Base-by-base conservation (phyloP, 2,329 filamentous ascomycete genomes). In the Botrytis aclada region DNA sequence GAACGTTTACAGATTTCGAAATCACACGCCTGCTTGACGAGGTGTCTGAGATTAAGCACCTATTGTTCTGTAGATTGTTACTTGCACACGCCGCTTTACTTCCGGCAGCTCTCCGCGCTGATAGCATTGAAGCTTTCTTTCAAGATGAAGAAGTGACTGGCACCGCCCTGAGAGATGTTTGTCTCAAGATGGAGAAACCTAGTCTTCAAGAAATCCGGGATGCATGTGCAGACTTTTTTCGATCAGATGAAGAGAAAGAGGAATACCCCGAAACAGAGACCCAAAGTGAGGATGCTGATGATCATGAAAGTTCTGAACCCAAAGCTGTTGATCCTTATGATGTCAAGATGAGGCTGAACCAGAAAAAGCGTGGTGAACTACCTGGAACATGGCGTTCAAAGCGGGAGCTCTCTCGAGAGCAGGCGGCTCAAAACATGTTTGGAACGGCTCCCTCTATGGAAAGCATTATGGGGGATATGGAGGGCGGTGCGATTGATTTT, bases 181-280 rank as follows among this genome's bases (percentile, higher is more conserved):
- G 84, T 73, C 79, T 86, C 34, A 84, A 84, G 74, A 79, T 86
- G 64, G 85, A 86, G 73, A 81, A 83, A 62, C 85, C 85, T 29
- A 80, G 78, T n/a, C 80, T 86, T 3, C 84, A 87, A 74, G 84
- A 85, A 62, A 82, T 87, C 34, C 81, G 85, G 60, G 85, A 87
- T 77, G 85, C 85, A 22, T 87, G 85, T 75, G 85, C 85, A 7
- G 85, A 87, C 76, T 83, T 86, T 61, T 80, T 82, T 25, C 81
- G 84, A 22, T 81, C 80, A 20, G 82, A 84, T 41, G 80, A 82
- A 4, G 80, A 81, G 5, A 81, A 81, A 22, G 81, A 83, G 32
- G 76, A 80, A 56, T 79, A 81, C 1, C 80, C 80, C 25, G 75
- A 80, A 18, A 74, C 76, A 7, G 79, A 79, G 6, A 74, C 80